Evolutionary conservation across 805 yeast genomes (phyloP).

Genomic region (Jamesozyma piceae): DNA sequence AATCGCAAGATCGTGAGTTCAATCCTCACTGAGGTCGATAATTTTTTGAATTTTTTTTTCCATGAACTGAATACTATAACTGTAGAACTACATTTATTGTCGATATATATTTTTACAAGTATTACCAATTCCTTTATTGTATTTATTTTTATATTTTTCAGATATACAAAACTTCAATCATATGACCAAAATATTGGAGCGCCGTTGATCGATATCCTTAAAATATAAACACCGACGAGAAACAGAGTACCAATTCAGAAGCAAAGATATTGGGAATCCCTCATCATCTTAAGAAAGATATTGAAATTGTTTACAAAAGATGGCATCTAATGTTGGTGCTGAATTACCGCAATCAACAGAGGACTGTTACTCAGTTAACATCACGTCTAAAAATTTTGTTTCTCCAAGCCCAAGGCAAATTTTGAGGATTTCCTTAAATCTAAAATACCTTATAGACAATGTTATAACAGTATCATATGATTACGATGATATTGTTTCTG

Average conservation of each 20-base stretch:
- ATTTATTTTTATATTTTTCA: too few relatives aligned
- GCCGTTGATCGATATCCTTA: too few relatives aligned
- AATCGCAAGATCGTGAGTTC: slow-evolving; percentile 56
- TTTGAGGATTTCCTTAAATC: slow-evolving; percentile 58
- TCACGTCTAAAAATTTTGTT: neutral
- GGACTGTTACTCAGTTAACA: neutral
- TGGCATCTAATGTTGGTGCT: neutral
- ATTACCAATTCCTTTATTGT: too few relatives aligned
- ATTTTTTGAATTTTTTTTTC: slow-evolving; percentile 5
- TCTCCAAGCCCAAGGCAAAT: slow-evolving; percentile 60
- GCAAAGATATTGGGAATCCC: too few relatives aligned
- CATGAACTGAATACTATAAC: neutral
- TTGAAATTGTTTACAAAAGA: too few relatives aligned
- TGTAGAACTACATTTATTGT: too few relatives aligned
- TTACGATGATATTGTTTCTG: slow-evolving; percentile 39
- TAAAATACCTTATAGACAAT: slow-evolving; percentile 63
- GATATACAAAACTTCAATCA: too few relatives aligned
- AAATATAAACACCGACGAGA: too few relatives aligned
- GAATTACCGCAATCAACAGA: neutral
- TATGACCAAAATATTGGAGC: too few relatives aligned
- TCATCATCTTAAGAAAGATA: too few relatives aligned
- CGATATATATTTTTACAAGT: too few relatives aligned
- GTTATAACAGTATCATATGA: slow-evolving; percentile 60
- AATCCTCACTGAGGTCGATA: slow-evolving; percentile 47
- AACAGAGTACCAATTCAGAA: too few relatives aligned